Conservation (phyloP, 176 grass and related monocot species). For the Thinopyrum elongatum region DNA sequence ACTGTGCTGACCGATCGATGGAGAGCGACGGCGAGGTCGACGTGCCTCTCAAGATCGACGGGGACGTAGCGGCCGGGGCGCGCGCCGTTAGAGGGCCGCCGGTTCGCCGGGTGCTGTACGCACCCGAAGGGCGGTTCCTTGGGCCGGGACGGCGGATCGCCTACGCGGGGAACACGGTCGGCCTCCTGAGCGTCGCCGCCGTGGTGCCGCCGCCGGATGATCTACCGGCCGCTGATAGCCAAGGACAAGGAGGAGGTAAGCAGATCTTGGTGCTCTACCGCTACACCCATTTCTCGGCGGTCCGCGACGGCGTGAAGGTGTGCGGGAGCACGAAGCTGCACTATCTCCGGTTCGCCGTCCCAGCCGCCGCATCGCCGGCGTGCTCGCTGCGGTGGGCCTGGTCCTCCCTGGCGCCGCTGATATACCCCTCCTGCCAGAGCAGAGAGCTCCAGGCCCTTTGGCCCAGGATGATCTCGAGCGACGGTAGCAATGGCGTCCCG, state of each 20-base stretch:
- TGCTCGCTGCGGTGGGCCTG: constrained; percentile 19
- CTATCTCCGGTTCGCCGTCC: constrained; percentile 23
- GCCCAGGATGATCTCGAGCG: not conserved
- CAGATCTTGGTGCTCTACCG: constrained; percentile 26
- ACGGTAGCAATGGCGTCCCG: not conserved
- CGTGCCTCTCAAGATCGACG: not conserved
- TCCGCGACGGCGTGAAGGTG: not conserved
- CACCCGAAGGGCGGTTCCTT: not conserved
- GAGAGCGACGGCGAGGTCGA: not conserved
- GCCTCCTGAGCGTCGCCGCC: not conserved
- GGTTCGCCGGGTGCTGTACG: not conserved
- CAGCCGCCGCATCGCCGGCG: not conserved
- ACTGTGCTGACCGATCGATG: not conserved
- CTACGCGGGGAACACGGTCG: not conserved
- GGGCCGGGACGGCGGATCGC: not conserved
- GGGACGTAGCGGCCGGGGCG: not conserved
- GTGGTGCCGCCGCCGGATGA: not conserved
- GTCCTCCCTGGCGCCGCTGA: not conserved
- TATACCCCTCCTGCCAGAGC: not conserved
- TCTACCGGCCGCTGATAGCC: not conserved
- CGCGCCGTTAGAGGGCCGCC: not conserved
- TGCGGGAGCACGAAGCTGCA: constrained; percentile 22
- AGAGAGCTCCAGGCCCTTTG: not conserved
- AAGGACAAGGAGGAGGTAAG: not conserved
- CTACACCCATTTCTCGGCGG: constrained; percentile 21